Conservation (phyloP, 1,284 basidiomycete genomes). For the Ustilago shanxiensis region DNA sequence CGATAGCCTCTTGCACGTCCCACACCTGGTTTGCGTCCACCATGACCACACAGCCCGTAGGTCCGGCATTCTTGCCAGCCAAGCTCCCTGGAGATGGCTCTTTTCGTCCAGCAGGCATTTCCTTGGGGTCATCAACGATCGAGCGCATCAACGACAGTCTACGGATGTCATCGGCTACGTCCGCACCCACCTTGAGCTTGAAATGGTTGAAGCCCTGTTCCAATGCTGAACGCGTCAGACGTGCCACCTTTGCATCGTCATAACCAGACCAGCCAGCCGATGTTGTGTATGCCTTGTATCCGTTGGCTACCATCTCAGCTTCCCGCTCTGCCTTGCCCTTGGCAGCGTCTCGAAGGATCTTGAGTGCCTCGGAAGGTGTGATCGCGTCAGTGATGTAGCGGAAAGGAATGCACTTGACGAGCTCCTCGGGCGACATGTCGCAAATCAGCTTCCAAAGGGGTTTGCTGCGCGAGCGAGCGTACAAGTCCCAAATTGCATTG, state of each 20-base stretch:
- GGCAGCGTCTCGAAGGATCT: slow-evolving; percentile 82
- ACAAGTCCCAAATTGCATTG: slow-evolving; percentile 79
- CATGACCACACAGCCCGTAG: slow-evolving; percentile 93
- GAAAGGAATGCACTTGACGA: slow-evolving; percentile 85
- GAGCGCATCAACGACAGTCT: slow-evolving; percentile 88
- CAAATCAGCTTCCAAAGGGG: slow-evolving; percentile 87
- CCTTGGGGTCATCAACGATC: slow-evolving; percentile 79
- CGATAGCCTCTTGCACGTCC: slow-evolving; percentile 92
- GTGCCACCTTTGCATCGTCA: slow-evolving; percentile 88
- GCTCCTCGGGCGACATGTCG: slow-evolving; percentile 85
- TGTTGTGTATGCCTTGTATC: slow-evolving; percentile 95
- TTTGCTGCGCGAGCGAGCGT: slow-evolving; percentile 80
- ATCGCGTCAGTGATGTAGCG: slow-evolving; percentile 91
- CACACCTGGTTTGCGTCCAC: slow-evolving; percentile 97
- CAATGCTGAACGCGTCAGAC: slow-evolving; percentile 87
- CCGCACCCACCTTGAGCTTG: slow-evolving; percentile 89
- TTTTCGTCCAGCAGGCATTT: slow-evolving; percentile 50
- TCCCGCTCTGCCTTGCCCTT: slow-evolving; percentile 78
- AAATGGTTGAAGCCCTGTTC: slow-evolving; percentile 74
- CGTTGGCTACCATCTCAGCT: slow-evolving; percentile 68
- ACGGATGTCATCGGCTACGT: slow-evolving; percentile 84
- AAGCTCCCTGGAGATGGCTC: slow-evolving; percentile 34
- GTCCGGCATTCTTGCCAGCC: slow-evolving; percentile 87
- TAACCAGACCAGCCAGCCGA: slow-evolving; percentile 82
- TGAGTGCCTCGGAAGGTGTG: slow-evolving; percentile 87